phyloP scores from a whole-genome alignment of 192 early-diverging fungal genomes.

The Geranomyces variabilis region DNA sequence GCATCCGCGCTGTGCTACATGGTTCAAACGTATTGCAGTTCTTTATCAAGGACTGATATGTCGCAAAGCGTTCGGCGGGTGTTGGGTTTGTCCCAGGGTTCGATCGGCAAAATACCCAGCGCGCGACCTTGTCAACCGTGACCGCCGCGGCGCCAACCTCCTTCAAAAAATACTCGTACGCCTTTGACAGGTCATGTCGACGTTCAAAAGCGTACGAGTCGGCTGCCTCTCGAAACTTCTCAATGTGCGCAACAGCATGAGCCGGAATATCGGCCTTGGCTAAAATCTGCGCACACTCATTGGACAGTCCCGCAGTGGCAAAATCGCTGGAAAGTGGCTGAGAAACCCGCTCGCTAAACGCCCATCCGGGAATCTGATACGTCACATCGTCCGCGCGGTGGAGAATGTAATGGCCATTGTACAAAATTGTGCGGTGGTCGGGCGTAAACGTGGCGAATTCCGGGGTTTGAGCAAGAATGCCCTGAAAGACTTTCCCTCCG shows the following conservation, averaged over 20 bases:
- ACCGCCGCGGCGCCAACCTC: neutral
- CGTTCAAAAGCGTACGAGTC: conserved; percentile 19
- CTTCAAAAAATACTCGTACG: conserved; percentile 23
- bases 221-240: conserved; percentile 33
- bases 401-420: conserved; percentile 33
- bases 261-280: conserved; percentile 22
- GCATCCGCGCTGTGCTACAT: neutral
- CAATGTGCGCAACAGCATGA: conserved; percentile 32
- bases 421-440: conserved; percentile 30
- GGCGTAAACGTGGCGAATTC: neutral
- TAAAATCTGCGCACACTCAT: conserved; percentile 20
- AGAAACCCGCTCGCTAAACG: conserved; percentile 17
- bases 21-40: conserved; percentile 28
- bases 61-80: conserved; percentile 44
- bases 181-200: neutral
- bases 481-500: neutral
- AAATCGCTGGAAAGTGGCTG: conserved; percentile 13
- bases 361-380: conserved; percentile 44
- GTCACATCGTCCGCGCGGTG: conserved; percentile 26
- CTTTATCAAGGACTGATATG: conserved; percentile 34
- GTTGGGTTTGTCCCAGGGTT: conserved; percentile 18
- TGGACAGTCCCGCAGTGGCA: conserved; percentile 24
- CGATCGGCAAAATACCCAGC: conserved; percentile 28
- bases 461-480: conserved; percentile 6
- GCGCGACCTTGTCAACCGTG: conserved; percentile 36